Percentiles rank a stretch among this genome's conserved stretches.
These are phyloP conservation scores for Saccharomyces pastorianus DNA, from an alignment of 1,139 yeast genomes.

Conservation along the genomic window DNA sequence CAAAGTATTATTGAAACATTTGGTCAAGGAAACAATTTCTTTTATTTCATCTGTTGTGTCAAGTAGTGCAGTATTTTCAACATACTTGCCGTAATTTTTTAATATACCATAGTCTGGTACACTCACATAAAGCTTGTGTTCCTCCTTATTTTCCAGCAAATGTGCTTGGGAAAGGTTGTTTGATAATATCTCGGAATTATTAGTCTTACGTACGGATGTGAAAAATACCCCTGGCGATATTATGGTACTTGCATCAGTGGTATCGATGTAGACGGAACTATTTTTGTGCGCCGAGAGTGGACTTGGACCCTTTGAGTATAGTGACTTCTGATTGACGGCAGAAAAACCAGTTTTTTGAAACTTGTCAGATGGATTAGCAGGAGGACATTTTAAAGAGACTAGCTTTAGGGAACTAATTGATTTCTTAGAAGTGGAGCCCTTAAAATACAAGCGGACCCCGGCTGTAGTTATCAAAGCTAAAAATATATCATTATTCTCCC, in stretches of 20 bases:
- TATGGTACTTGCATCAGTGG: slow-evolving; percentile 41
- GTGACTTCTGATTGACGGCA: no score
- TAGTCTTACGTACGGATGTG: slow-evolving; percentile 35
- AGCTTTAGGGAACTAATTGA: slow-evolving; percentile 39
- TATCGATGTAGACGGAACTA: slow-evolving; percentile 35
- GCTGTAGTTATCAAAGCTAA: slow-evolving; percentile 74
- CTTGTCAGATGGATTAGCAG: slow-evolving; percentile 25
- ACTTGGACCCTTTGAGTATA: neutral
- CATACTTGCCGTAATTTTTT: slow-evolving; percentile 58
- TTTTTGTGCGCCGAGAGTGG: slow-evolving; percentile 31
- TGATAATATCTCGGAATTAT: slow-evolving; percentile 1
- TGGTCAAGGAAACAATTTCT: slow-evolving; percentile 62
- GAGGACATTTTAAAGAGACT: slow-evolving; percentile 63
- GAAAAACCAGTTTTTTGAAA: no score
- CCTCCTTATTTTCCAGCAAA: neutral
- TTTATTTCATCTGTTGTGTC: slow-evolving; percentile 60
- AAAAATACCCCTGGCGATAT: slow-evolving; percentile 81
- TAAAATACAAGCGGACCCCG: slow-evolving; percentile 73
- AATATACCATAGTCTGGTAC: slow-evolving; percentile 80
- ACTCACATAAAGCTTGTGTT: slow-evolving; percentile 51
- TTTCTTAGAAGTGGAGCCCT: slow-evolving; percentile 38
- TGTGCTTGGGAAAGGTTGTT: neutral
- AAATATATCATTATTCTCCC: slow-evolving; percentile 64
- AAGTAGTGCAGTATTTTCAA: slow-evolving; percentile 76
- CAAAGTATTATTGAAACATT: slow-evolving; percentile 60